Evolutionary conservation across 2,329 filamentous ascomycete genomes (phyloP).

Genomic region (Leptodontidium sp.): DNA sequence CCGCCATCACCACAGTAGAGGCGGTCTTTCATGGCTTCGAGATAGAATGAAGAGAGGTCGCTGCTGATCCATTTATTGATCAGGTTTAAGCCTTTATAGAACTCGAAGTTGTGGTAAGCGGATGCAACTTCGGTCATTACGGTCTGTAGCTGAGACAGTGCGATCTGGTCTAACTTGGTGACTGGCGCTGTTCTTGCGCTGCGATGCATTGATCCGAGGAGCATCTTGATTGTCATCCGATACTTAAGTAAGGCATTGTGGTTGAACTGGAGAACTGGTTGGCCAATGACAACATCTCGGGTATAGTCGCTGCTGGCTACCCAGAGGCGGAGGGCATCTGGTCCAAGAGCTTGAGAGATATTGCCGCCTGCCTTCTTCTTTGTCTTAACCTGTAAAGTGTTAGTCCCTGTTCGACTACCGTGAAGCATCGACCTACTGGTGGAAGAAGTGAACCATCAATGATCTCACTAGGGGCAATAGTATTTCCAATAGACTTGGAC

Average conservation of each 20-base stretch:
- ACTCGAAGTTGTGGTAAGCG: slow-evolving; percentile 77
- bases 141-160: slow-evolving; percentile 75
- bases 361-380: slow-evolving; percentile 52
- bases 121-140: slow-evolving; percentile 70
- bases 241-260: slow-evolving; percentile 85
- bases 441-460: slow-evolving; percentile 84
- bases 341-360: slow-evolving; percentile 75
- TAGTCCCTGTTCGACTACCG: neutral
- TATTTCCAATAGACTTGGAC: slow-evolving; percentile 96
- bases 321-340: slow-evolving; percentile 90
- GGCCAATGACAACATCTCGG: slow-evolving; percentile 82
- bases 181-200: slow-evolving; percentile 55
- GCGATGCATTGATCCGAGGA: slow-evolving; percentile 76
- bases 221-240: slow-evolving; percentile 87
- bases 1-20: slow-evolving; percentile 83
- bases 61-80: slow-evolving; percentile 84
- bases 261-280: slow-evolving; percentile 77
- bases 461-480: slow-evolving; percentile 80
- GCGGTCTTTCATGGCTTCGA: slow-evolving; percentile 90
- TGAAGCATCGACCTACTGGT: slow-evolving; percentile 48
- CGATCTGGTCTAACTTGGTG: slow-evolving; percentile 74
- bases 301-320: slow-evolving; percentile 92
- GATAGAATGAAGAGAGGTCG: slow-evolving; percentile 91
- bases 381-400: slow-evolving; percentile 53
- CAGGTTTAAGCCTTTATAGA: slow-evolving; percentile 76